Evolutionary conservation across 1,284 basidiomycete genomes (phyloP).

Genomic region (Porogramme epimiltina): DNA sequence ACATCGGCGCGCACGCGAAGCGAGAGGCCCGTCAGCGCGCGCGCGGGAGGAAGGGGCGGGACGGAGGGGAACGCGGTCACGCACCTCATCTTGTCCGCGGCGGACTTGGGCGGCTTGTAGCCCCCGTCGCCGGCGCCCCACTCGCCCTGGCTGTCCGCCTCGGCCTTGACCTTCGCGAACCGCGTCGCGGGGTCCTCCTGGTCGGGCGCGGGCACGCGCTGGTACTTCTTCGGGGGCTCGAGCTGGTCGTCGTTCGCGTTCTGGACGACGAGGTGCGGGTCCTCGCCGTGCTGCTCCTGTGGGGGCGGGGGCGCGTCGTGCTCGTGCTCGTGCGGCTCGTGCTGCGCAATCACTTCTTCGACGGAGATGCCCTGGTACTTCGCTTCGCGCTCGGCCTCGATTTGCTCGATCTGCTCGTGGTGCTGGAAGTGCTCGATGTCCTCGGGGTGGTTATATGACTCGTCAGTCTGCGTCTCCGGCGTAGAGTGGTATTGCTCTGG

Average conservation of each 20-base stretch:
- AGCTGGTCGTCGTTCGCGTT: slow-evolving; percentile 21
- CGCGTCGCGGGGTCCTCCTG: slow-evolving; percentile 65
- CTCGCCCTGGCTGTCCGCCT: slow-evolving; percentile 57
- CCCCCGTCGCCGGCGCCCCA: slow-evolving; percentile 78
- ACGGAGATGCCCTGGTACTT: slow-evolving; percentile 79
- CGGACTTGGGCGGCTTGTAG: slow-evolving; percentile 70
- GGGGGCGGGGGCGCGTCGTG: slow-evolving; percentile 1
- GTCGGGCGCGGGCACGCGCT: slow-evolving; percentile 58
- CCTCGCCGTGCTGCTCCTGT: slow-evolving; percentile 9
- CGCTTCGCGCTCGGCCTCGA: slow-evolving; percentile 86
- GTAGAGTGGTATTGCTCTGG: slow-evolving; percentile 90
- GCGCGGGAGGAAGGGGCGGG: not conserved
- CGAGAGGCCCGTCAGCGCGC: not conserved
- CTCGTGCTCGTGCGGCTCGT: slow-evolving; percentile 38
- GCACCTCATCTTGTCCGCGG: slow-evolving; percentile 71
- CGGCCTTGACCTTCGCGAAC: slow-evolving; percentile 56
- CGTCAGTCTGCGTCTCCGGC: slow-evolving; percentile 96
- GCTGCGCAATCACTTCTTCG: slow-evolving; percentile 62
- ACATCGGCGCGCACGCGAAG: not conserved
- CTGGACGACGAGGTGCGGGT: slow-evolving; percentile 29
- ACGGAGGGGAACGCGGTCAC: not conserved
- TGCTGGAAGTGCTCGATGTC: slow-evolving; percentile 87
- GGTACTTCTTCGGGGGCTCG: slow-evolving; percentile 47
- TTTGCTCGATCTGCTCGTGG: slow-evolving; percentile 85
- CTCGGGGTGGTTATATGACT: slow-evolving; percentile 91